Conservation (phyloP, 345 rosid genomes). For the Citropsis articulata region DNA sequence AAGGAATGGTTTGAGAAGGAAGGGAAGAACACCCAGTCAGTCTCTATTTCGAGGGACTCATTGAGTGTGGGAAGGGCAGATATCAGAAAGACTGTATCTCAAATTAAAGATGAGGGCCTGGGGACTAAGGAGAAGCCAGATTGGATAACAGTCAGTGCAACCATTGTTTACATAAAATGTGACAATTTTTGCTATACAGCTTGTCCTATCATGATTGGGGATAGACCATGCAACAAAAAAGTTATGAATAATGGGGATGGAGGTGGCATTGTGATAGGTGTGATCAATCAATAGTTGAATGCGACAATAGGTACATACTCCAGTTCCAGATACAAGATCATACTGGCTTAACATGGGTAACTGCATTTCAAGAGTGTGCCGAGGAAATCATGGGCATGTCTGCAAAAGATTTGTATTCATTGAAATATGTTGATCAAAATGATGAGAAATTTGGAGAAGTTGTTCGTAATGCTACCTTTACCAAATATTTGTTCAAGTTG, state of each 20-base stretch:
- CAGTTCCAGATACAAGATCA: conserved; percentile 93
- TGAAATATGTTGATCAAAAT: conserved; percentile 59
- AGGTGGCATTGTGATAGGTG: conserved; percentile 90
- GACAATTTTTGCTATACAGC: conserved; percentile 96
- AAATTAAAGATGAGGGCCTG: conserved; percentile 85
- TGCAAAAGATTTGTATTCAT: conserved; percentile 65
- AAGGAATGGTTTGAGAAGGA: conserved; percentile 78
- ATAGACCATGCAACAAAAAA: conserved; percentile 80
- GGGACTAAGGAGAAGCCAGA: conserved; percentile 96
- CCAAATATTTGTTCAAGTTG: conserved; percentile 68
- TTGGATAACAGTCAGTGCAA: conserved; percentile 73
- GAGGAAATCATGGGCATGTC: conserved; percentile 86
- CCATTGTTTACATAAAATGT: conserved; percentile 55
- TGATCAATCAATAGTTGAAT: conserved; percentile 64
- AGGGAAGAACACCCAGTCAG: conserved; percentile 54
- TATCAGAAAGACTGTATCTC: conserved; percentile 59
- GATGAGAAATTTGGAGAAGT: conserved; percentile 70
- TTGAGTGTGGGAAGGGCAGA: conserved; percentile 53
- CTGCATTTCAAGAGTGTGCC: conserved; percentile 85
- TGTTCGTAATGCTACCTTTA: conserved; percentile 63
- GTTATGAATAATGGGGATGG: conserved; percentile 88
- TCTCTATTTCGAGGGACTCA: conserved; percentile 76
- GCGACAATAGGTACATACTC: conserved; percentile 78
- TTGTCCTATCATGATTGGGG: conserved; percentile 80
- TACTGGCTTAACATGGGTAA: conserved; percentile 83